Conservation (phyloP, 345 rosid genomes). For the Populus pruinosa region DNA sequence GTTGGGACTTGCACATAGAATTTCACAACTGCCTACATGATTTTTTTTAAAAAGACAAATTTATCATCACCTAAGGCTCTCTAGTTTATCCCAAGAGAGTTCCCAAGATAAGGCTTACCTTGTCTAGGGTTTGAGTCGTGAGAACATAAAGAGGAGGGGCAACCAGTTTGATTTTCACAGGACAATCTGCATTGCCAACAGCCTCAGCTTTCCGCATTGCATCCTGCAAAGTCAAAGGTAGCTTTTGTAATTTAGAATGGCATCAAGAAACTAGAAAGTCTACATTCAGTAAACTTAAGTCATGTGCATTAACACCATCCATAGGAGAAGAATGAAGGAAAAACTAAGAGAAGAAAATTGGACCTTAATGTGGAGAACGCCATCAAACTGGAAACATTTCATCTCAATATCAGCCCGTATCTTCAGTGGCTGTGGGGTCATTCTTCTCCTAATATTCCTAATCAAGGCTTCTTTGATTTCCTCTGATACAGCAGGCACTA, state of each 20-base stretch:
- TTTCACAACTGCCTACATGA: not conserved
- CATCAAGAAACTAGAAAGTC: not conserved
- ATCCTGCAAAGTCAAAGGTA: constrained; percentile 49
- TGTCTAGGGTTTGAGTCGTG: constrained; percentile 95
- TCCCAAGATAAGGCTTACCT: constrained; percentile 42
- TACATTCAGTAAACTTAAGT: not conserved
- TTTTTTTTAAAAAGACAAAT: not conserved
- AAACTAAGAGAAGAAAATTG: not conserved
- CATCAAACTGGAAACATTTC: constrained; percentile 97
- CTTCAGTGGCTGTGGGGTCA: constrained; percentile 97
- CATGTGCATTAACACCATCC: not conserved
- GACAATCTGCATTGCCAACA: constrained; percentile 81
- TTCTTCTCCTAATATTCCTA: constrained; percentile 84
- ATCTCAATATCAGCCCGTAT: constrained; percentile 92
- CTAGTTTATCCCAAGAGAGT: not conserved
- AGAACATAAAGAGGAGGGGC: constrained; percentile 97
- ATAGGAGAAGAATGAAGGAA: not conserved
- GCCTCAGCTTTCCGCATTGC: constrained; percentile 98
- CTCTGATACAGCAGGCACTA: constrained; percentile 78
- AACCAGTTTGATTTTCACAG: constrained; percentile 92
- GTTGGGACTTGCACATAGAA: not conserved
- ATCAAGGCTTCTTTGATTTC: constrained; percentile 84
- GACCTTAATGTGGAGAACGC: constrained; percentile 97
- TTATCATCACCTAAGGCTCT: not conserved
- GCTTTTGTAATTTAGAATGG: not conserved